Conservation (phyloP, 768 basidiomycete species). For the Termitomyces sp. region DNA sequence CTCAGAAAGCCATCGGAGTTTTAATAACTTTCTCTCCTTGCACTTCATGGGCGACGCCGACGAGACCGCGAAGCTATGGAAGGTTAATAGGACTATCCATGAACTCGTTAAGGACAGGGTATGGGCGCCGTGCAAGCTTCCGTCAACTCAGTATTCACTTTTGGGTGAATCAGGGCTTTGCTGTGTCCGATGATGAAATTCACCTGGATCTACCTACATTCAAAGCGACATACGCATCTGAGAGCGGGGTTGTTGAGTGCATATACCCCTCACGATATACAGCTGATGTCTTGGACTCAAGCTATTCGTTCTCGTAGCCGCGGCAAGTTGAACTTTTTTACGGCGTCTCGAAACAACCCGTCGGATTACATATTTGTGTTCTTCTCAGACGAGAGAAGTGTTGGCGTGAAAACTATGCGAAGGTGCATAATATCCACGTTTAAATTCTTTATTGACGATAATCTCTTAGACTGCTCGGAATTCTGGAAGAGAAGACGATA, state of each 20-base stretch:
- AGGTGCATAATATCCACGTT: constrained; percentile 53
- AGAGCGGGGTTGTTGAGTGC: constrained; percentile 80
- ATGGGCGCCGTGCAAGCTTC: constrained; percentile 23
- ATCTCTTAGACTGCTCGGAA: constrained; percentile 65
- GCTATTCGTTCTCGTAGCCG: constrained; percentile 49
- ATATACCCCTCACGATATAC: constrained; percentile 25
- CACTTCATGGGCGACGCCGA: constrained; percentile 62
- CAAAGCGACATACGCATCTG: constrained; percentile 64
- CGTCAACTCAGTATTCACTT: constrained; percentile 20
- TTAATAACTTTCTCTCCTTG: constrained; percentile 32
- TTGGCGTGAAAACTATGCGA: constrained; percentile 96
- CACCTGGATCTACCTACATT: constrained; percentile 82
- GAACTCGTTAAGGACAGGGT: constrained; percentile 96
- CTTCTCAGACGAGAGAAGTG: constrained; percentile 93
- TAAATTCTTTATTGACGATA: constrained; percentile 5
- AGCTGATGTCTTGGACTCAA: constrained; percentile 3
- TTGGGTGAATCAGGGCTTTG: constrained; percentile 66
- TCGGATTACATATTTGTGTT: constrained; percentile 87
- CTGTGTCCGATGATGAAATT: constrained; percentile 92
- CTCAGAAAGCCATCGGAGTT: constrained; percentile 43
- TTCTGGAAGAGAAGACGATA: constrained; percentile 89
- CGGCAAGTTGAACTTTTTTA: constrained; percentile 85
- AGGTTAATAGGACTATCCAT: constrained; percentile 93
- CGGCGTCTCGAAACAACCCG: constrained; percentile 61
- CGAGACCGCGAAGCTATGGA: constrained; percentile 88